phyloP scores from a whole-genome alignment of 805 yeast species.

The Candida loeiensis region DNA sequence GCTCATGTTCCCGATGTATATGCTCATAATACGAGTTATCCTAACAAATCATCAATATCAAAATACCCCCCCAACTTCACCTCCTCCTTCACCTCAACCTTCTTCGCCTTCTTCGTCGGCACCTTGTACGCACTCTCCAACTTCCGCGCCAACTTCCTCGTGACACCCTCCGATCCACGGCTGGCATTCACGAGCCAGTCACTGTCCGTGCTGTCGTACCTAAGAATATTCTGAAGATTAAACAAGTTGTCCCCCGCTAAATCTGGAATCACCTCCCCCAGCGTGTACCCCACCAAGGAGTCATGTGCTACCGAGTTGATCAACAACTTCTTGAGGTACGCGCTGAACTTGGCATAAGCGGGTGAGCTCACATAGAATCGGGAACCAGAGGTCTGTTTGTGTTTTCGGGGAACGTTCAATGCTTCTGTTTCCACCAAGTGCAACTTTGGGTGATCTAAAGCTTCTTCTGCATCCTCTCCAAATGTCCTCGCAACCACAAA shows the following conservation, averaged over 20 bases:
- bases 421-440: slow-evolving; percentile 15
- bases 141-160: slow-evolving; percentile 21
- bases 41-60: slow-evolving; percentile 12
- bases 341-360: slow-evolving; percentile 24
- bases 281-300: slow-evolving; percentile 19
- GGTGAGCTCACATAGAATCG: slow-evolving; percentile 32
- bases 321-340: slow-evolving; percentile 24
- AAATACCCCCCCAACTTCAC: slow-evolving; percentile 12
- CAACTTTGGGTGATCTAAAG: slow-evolving; percentile 16
- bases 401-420: slow-evolving; percentile 15
- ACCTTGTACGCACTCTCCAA: slow-evolving; percentile 22
- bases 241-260: slow-evolving; percentile 26
- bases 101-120: slow-evolving; percentile 17
- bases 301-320: slow-evolving; percentile 18
- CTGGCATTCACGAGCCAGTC: slow-evolving; percentile 19
- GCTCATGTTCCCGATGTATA: no score
- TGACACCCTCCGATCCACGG: slow-evolving; percentile 10
- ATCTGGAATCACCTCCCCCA: slow-evolving; percentile 24
- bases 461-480: slow-evolving; percentile 11
- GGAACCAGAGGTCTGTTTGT: slow-evolving; percentile 4
- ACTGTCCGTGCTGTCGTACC: slow-evolving; percentile 13
- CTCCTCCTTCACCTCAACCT: slow-evolving; percentile 3
- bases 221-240: slow-evolving; percentile 27
- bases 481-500: slow-evolving; percentile 27
- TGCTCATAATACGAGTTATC: no score